Evolutionary conservation across 495 filamentous ascomycete genomes (phyloP), one percentile per base, ranked within the genome.

Genomic region (Penicillium antarcticum): DNA sequence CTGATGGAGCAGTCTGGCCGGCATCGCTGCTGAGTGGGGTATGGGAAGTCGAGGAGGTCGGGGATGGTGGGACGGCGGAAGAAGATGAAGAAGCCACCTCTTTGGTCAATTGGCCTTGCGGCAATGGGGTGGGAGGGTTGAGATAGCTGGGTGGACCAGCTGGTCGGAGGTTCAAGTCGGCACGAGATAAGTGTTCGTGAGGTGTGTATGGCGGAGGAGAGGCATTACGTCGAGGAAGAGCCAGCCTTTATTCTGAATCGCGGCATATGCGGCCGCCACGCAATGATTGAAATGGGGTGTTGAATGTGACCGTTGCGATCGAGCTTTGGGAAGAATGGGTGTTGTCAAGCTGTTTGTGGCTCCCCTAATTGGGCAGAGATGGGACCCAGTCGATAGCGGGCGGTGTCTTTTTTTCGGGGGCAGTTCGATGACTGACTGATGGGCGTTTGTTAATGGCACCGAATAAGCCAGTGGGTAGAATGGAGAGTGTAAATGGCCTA

Each of bases 181-280:
- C 56, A 56, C 46, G 55, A 51, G 62, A 53, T 31, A 59, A 48
- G 48, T 57, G 61, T 53, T 56, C 37, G 55, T 59, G 66, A 31
- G 58, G 58, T 47, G 66, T 60, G 63, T 67, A 65, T 57, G 67
- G 64, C 50, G 67, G 66, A 68, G 72, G 67, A 62, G 66, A 67
- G 56, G 57, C 71, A 72, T 73, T 67, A 66, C 67, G 66, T 63
- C 56, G 67, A 70, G 62, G 63, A 68, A 60, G 67, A 75, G 72
- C 72, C 72, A 75, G 72, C 64, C 68, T 75, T 73, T 59, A 53
- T 50, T 51, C 48, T 45, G 47, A 55, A 45, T 55, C 55, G 60
- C 70, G 70, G 72, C 70, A 66, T 68, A 69, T 68, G 67, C 66
- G 61, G 69, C 68, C 68, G 69, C 58, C 58, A 50, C 60, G 68